Base-by-base conservation (phyloP, 176 grass and related monocot species). In the Musa troglodytarum region DNA sequence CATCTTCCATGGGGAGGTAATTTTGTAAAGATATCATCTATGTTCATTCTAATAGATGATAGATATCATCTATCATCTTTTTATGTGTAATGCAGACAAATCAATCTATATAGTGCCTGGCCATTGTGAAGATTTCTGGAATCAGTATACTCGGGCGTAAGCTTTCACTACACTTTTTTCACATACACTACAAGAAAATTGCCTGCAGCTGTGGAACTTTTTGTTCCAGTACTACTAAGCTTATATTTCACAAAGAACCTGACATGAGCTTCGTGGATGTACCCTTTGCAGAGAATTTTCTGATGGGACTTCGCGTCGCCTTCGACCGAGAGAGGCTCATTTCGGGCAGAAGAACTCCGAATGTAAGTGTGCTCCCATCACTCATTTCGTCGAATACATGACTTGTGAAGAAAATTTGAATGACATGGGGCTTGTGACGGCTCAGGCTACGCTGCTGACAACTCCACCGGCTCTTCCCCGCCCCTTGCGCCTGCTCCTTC, bases 91-190 rank as follows among this genome's bases (percentile, higher is more conserved):
- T 68, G 24, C 69, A 83, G 79, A 80, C 81, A 83, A 77, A 26
- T 53, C 50, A 68, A 29, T 11, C 68, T 50, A 78, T 73, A n/a
- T 95, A 95, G 71, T 99, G 96, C 79, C 81, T 99, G 68, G 91
- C 96, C 77, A 63, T 99, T n/a, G 58, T 82, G 73, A 92, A 94
- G 80, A 86, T 82, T 23, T 76, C 72, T 57, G 69, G 74, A 68
- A 67, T 95, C 26, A 99, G 95, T 82, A 81, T 99, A 79, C 86
- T 95, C 72, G 90, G 96, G 17, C 80, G 96, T 94, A 89, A 95
- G 81, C 43, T 79, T 63, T 23, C 76, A 2, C 24, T 49, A 81
- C 54, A 80, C 64, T 9, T 65, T 49, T 49, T 34, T 34, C 34
- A 43, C 63, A 49, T 50, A 11, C 43, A 6, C 34, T 43, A 43